phyloP scores from a whole-genome alignment of 1,284 basidiomycete genomes.

The Naganishia cerealis region DNA sequence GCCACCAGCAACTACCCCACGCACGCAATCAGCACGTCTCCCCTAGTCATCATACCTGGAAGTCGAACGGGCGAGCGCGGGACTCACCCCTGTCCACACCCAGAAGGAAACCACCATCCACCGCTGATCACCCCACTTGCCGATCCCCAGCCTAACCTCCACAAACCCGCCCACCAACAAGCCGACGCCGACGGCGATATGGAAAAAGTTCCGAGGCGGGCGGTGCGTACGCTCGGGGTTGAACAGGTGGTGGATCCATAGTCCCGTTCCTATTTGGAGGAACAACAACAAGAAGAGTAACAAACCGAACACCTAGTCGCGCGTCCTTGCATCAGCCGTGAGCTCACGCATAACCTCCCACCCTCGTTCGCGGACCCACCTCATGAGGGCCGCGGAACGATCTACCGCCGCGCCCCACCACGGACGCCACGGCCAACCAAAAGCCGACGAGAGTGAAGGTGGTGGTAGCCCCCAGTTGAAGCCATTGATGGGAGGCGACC shows the following conservation, averaged over 20 bases:
- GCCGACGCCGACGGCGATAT: constrained; percentile 12
- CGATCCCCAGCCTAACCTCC: constrained; percentile 3
- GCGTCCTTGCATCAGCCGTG: neutral
- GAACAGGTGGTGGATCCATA: constrained; percentile 25
- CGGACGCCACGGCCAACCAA: neutral
- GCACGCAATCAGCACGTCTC: neutral
- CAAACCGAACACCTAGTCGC: constrained; percentile 15
- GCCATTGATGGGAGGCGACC: constrained; percentile 17
- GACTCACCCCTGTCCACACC: constrained; percentile 28
- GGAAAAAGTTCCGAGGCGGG: constrained; percentile 12
- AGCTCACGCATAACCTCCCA: neutral
- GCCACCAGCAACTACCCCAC: constrained; percentile 8
- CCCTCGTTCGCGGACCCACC: neutral
- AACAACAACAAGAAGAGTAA: constrained; percentile 17
- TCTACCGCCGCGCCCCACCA: neutral
- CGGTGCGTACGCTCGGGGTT: constrained; percentile 14
- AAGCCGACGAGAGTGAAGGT: constrained; percentile 17
- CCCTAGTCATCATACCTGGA: neutral
- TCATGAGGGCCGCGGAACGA: constrained; percentile 14
- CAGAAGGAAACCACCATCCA: constrained; percentile 25
- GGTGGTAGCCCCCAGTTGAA: constrained; percentile 13
- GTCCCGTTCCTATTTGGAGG: constrained; percentile 9
- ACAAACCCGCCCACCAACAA: constrained; percentile 16
- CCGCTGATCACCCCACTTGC: neutral
- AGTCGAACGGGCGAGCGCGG: neutral